Evolutionary conservation across 441 rosid genomes (phyloP).

Genomic region (Populus hybrid): DNA sequence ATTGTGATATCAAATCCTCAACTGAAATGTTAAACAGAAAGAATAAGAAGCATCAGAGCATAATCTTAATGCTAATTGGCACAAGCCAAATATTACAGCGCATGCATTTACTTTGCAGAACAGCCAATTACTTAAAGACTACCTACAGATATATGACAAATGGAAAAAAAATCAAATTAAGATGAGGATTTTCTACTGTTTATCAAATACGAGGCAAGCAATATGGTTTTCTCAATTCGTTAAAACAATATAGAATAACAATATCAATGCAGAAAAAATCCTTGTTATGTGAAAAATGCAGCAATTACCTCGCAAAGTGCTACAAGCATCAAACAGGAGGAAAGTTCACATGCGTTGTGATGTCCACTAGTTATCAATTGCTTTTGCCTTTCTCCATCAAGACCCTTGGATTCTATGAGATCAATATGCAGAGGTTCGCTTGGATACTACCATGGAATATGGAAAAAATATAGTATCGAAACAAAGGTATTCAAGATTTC

Average conservation of each 20-base stretch:
- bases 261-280: background rate
- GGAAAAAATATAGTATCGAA: slow-evolving; percentile 4
- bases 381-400: slow-evolving; percentile 66
- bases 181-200: background rate
- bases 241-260: background rate
- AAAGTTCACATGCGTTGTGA: slow-evolving; percentile 56
- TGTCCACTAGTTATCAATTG: slow-evolving; percentile 46
- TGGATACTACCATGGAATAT: slow-evolving; percentile 55
- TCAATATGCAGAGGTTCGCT: slow-evolving; percentile 56
- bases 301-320: slow-evolving; percentile 78
- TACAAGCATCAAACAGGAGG: slow-evolving; percentile 72
- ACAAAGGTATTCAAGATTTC: background rate
- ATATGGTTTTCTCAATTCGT: background rate
- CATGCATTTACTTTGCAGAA: background rate
- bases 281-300: background rate
- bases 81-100: background rate
- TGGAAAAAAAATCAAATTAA: background rate
- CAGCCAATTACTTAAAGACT: background rate
- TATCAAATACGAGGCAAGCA: background rate
- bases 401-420: slow-evolving; percentile 77
- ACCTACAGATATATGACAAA: background rate
- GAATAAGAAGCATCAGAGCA: background rate
- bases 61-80: background rate
- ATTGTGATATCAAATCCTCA: background rate
- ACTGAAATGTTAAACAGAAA: background rate